These are phyloP conservation scores for Clavariopsis aquatica DNA, from an alignment of 495 filamentous ascomycete species.

Conservation along the genomic window DNA sequence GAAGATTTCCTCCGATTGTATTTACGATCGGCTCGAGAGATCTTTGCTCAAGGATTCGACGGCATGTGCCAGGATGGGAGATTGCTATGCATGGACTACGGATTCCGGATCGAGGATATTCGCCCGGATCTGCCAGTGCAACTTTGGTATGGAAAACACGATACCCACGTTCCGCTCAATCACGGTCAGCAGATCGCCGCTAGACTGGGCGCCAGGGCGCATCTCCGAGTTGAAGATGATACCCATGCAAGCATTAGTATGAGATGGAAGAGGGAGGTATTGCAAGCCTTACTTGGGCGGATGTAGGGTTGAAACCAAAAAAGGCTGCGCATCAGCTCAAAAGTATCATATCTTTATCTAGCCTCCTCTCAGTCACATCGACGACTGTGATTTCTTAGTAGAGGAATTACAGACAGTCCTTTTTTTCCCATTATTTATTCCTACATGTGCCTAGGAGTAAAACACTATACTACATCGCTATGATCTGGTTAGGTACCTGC, in stretches of 20 bases:
- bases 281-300: conserved; percentile 7
- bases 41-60: conserved; percentile 26
- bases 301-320: background rate
- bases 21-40: conserved; percentile 15
- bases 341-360: no score
- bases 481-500: no score
- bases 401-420: no score
- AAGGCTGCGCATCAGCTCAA: no score
- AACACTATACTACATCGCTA: no score
- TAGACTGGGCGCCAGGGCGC: conserved; percentile 24
- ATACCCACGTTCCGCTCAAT: conserved; percentile 24
- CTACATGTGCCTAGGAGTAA: no score
- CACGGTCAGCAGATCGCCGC: conserved; percentile 25
- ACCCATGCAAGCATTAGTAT: conserved; percentile 19
- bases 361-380: no score
- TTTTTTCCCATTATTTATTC: no score
- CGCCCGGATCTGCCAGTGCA: conserved; percentile 18
- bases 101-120: conserved; percentile 29
- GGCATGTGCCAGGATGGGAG: conserved; percentile 17
- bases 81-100: conserved; percentile 11
- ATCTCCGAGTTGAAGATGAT: conserved; percentile 26
- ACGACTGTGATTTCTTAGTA: no score
- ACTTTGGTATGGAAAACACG: conserved; percentile 32
- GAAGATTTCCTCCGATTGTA: conserved; percentile 8
- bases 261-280: conserved; percentile 13